These are phyloP conservation scores for Dactylonectria macrodidyma DNA, from an alignment of 2,329 filamentous ascomycete genomes.

Conservation along the genomic window DNA sequence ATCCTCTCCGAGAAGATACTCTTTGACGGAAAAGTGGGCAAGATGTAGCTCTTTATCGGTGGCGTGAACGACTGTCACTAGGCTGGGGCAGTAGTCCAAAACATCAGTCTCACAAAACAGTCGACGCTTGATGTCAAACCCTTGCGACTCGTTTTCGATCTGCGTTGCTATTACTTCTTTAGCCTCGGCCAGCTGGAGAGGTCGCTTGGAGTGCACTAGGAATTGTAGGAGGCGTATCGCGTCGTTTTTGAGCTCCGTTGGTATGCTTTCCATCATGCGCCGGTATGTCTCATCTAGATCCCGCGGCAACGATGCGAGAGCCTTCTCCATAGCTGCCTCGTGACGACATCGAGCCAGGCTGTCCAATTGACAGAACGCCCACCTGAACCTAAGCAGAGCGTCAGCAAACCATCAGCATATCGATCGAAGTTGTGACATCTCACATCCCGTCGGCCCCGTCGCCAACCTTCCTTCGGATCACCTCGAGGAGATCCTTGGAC, in stretches of 20 bases:
- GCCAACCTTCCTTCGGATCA: slow-evolving; percentile 33
- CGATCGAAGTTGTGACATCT: slow-evolving; percentile 19
- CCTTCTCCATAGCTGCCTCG: slow-evolving; percentile 23
- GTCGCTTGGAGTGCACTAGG: slow-evolving; percentile 32
- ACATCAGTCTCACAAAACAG: slow-evolving; percentile 9
- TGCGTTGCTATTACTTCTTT: slow-evolving; percentile 42
- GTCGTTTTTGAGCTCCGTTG: slow-evolving; percentile 19
- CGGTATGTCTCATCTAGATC: slow-evolving; percentile 43
- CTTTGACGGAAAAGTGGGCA: slow-evolving; percentile 46
- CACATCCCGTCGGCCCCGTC: slow-evolving; percentile 50
- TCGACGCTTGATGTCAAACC: slow-evolving; percentile 31
- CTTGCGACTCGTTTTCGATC: slow-evolving; percentile 23
- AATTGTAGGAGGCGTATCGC: slow-evolving; percentile 44
- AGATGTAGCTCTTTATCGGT: slow-evolving; percentile 36
- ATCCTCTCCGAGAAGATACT: slow-evolving; percentile 36
- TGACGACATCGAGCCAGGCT: slow-evolving; percentile 36
- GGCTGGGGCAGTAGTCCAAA: slow-evolving; percentile 34
- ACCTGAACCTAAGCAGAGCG: slow-evolving; percentile 45
- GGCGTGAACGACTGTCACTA: slow-evolving; percentile 29
- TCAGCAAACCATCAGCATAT: neutral
- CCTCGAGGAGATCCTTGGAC: slow-evolving; percentile 25
- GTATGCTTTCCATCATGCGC: slow-evolving; percentile 39
- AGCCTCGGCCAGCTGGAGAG: slow-evolving; percentile 38
- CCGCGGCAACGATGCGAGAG: slow-evolving; percentile 36
- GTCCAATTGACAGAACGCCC: slow-evolving; percentile 49